Percentiles rank a stretch among this genome's conserved stretches.
Conservation (phyloP, 2,329 filamentous ascomycete genomes). For the Botrytis cinerea region DNA sequence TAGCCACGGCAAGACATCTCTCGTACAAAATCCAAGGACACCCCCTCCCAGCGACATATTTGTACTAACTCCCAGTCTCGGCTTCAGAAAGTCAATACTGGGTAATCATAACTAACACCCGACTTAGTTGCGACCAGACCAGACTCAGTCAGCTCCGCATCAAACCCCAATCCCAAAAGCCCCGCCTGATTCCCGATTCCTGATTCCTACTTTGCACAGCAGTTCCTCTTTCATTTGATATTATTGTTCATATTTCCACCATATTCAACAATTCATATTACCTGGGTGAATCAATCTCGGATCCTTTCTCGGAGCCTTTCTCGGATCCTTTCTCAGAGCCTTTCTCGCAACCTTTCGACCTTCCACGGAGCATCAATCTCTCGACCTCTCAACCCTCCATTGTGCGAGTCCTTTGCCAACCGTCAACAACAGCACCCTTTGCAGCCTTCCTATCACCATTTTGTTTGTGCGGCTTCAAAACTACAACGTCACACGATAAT, state of each 20-base stretch:
- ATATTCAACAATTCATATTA: background rate
- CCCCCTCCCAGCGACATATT: slow-evolving; percentile 1
- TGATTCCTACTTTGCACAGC: background rate
- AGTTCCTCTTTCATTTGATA: background rate
- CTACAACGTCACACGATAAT: background rate
- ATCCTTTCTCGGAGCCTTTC: background rate
- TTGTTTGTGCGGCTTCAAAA: background rate
- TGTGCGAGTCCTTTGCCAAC: background rate
- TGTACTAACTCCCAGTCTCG: background rate
- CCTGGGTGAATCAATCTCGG: background rate
- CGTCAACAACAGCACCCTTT: background rate
- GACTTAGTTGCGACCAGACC: slow-evolving; percentile 15
- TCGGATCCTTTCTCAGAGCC: background rate
- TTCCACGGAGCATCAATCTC: background rate
- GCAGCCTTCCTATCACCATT: background rate
- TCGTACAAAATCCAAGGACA: background rate
- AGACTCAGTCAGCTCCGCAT: slow-evolving; percentile 16
- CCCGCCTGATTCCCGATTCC: background rate
- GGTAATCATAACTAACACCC: background rate
- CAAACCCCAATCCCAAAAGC: background rate
- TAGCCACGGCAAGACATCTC: background rate
- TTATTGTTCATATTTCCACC: background rate
- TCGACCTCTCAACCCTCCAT: background rate
- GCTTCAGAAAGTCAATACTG: background rate
- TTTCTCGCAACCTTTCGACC: background rate